phyloP scores from a whole-genome alignment of 345 rosid species.

The Eutrema japonicum region DNA sequence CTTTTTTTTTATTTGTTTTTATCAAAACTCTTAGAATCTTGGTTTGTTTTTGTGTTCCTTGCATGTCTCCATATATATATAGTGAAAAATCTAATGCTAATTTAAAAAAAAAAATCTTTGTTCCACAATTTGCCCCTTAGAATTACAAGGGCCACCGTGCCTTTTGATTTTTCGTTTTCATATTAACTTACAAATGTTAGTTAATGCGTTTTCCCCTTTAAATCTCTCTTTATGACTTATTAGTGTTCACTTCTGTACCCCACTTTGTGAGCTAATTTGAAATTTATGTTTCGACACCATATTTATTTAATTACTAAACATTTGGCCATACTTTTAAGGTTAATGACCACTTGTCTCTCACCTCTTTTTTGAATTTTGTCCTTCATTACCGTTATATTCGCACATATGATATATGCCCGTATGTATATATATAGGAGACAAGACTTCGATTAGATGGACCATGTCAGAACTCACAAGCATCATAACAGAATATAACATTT shows the following conservation, averaged over 20 bases:
- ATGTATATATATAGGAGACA: conserved; percentile 30
- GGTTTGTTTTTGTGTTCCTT: conserved; percentile 24
- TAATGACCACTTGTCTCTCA: conserved; percentile 19
- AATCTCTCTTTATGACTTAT: conserved; percentile 32
- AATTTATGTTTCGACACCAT: conserved; percentile 24
- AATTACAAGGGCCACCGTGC: conserved; percentile 25
- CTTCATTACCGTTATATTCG: neutral
- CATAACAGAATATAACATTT: conserved; percentile 33
- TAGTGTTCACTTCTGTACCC: conserved; percentile 43
- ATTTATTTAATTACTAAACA: conserved; percentile 24
- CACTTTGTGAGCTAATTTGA: conserved; percentile 33
- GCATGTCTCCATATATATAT: conserved; percentile 34
- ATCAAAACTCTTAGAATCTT: conserved; percentile 29
- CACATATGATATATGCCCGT: conserved; percentile 3
- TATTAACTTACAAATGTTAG: conserved; percentile 23
- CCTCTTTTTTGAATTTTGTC: neutral
- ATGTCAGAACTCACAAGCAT: conserved; percentile 31
- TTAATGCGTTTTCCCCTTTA: conserved; percentile 22
- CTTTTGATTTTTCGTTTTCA: neutral
- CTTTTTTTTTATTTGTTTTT: conserved; percentile 5
- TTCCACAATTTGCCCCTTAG: conserved; percentile 36
- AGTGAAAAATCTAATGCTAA: conserved; percentile 22
- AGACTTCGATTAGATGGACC: conserved; percentile 34
- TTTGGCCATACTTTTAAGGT: conserved; percentile 29
- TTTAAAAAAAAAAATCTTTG: neutral